These are phyloP conservation scores for Paecilomyces dactylethromorphus DNA, from an alignment of 2,329 filamentous ascomycete genomes.

Conservation along the genomic window DNA sequence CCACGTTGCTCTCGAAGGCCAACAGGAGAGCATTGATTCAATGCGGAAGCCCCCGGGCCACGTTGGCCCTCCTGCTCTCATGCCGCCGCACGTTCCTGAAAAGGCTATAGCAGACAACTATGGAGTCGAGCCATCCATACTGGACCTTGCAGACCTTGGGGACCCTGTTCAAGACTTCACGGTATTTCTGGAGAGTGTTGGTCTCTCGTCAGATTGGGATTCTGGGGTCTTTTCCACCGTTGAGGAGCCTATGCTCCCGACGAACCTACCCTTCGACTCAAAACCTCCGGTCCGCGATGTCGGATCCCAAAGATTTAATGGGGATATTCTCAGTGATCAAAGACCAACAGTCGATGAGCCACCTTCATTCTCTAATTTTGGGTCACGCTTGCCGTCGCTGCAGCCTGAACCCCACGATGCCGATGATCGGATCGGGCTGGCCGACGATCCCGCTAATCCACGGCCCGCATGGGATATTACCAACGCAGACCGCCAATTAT, in stretches of 20 bases:
- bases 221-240: slow-evolving; percentile 40
- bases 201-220: slow-evolving; percentile 44
- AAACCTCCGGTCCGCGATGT: slow-evolving; percentile 26
- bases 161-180: slow-evolving; percentile 45
- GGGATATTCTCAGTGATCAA: slow-evolving; percentile 32
- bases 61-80: slow-evolving; percentile 29
- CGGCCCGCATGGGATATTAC: slow-evolving; percentile 42
- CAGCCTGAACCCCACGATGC: slow-evolving; percentile 41
- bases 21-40: slow-evolving; percentile 34
- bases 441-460: slow-evolving; percentile 32
- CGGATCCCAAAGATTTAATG: slow-evolving; percentile 27
- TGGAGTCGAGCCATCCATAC: slow-evolving; percentile 38
- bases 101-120: slow-evolving; percentile 36
- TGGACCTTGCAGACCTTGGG: slow-evolving; percentile 40
- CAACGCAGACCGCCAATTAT: slow-evolving; percentile 39
- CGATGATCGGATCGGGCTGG: slow-evolving; percentile 35
- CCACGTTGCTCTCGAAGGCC: slow-evolving; percentile 42
- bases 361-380: slow-evolving; percentile 43
- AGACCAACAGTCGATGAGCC: slow-evolving; percentile 33
- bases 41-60: slow-evolving; percentile 28
- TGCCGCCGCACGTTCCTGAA: slow-evolving; percentile 25
- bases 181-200: slow-evolving; percentile 43
- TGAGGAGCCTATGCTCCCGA: slow-evolving; percentile 33
- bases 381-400: slow-evolving; percentile 41
- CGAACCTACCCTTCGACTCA: slow-evolving; percentile 28